Conservation (phyloP, 2,329 filamentous ascomycete genomes). For the Pseudogymnoascus sp. region DNA sequence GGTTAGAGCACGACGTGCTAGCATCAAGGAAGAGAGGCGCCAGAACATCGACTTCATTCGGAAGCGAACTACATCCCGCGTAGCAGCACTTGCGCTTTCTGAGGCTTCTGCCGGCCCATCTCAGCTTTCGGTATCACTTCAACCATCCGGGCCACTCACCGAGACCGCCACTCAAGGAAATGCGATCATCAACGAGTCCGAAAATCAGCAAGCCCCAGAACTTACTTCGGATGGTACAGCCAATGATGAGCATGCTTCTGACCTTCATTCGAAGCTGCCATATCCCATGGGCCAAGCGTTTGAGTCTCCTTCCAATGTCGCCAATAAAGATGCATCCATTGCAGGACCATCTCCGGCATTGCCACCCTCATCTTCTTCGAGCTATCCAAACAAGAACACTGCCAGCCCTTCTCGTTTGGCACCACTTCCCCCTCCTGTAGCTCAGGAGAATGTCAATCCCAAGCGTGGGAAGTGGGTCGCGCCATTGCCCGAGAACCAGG, state of each 20-base stretch:
- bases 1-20: slow-evolving; percentile 15
- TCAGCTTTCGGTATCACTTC: too few species aligned
- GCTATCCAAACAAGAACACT: neutral
- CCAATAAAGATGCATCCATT: too few species aligned
- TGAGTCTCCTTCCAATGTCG: too few species aligned
- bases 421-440: neutral
- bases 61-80: slow-evolving; percentile 1
- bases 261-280: neutral
- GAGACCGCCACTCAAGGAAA: neutral
- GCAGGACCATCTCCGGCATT: too few species aligned
- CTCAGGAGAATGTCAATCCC: neutral
- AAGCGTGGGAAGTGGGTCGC: neutral
- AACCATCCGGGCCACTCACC: neutral
- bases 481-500: neutral
- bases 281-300: too few species aligned
- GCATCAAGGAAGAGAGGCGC: slow-evolving; percentile 10
- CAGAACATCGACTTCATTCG: slow-evolving; percentile 8
- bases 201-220: neutral
- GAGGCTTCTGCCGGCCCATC: neutral
- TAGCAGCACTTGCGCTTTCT: neutral
- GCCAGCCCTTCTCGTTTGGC: neutral
- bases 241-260: neutral
- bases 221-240: neutral
- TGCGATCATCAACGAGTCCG: neutral
- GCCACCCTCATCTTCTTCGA: too few species aligned